A percentile compares a stretch with the other conserved stretches of the same genome.
Evolutionary conservation across 352 stramenopile genomes (phyloP).

Genomic region (Pythium periplocum): DNA sequence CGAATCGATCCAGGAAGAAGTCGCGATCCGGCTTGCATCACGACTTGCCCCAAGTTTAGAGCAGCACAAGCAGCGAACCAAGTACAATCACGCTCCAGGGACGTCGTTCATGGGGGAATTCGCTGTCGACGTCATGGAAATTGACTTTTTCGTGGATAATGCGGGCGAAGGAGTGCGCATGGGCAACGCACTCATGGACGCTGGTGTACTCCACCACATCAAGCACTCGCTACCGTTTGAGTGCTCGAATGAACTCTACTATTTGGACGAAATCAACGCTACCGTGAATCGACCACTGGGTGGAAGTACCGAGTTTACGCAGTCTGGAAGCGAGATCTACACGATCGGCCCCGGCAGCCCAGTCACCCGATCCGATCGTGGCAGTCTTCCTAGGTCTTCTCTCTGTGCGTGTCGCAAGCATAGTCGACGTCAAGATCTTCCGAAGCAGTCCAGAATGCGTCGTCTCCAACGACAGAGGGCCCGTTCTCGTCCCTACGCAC

Average conservation of each 20-base stretch:
- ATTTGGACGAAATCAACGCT: constrained; percentile 8
- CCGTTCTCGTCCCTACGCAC: too few relatives aligned
- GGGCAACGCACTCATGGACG: constrained; percentile 20
- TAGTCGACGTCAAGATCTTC: too few relatives aligned
- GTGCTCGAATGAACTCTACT: constrained; percentile 9
- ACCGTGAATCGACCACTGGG: too few relatives aligned
- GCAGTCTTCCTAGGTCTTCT: too few relatives aligned
- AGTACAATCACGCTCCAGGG: not conserved
- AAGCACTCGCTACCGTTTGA: constrained; percentile 16
- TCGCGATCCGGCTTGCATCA: constrained; percentile 20
- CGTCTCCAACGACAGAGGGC: too few relatives aligned
- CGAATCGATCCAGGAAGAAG: constrained; percentile 39
- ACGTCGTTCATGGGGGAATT: not conserved
- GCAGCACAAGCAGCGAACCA: not conserved
- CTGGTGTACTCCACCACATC: constrained; percentile 12
- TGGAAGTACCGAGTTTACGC: too few relatives aligned
- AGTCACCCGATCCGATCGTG: too few relatives aligned
- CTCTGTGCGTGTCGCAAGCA: too few relatives aligned
- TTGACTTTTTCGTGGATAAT: constrained; percentile 6
- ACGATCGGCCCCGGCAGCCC: too few relatives aligned
- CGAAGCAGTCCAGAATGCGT: too few relatives aligned
- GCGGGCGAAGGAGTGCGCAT: constrained; percentile 13
- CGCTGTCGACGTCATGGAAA: constrained; percentile 3
- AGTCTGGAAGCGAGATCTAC: too few relatives aligned
- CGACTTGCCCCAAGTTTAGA: not conserved